Evolutionary conservation across 1,284 basidiomycete genomes (phyloP), one percentile per base, ranked within the genome.

Genomic region (Trichosporon sp.): DNA sequence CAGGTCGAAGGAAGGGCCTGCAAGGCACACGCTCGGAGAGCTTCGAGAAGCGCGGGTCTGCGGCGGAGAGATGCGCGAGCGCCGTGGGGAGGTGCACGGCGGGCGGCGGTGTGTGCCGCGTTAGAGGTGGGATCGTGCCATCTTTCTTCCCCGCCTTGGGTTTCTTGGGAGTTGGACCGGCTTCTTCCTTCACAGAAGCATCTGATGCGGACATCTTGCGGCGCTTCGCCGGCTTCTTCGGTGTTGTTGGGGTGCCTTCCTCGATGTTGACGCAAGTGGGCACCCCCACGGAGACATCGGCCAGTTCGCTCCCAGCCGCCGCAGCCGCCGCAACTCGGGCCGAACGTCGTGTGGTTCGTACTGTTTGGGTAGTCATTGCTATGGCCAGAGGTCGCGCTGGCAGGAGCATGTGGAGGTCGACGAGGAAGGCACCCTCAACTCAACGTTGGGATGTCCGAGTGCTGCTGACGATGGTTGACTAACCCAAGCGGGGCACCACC

Each of bases 71-170:
- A 79, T 96, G 92, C 12, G 84, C 73, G 78, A 90, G 91, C 0
- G 92, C 93, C 2, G 89, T 88, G 51, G 89, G 87, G 74, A 94
- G 90, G 19, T 88, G 87, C 84, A 96, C 95, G 2, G 75, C 8
- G 73, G 72, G 7, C 72, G 78, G 37, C 73, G 75, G 66, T 73
- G 75, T 40, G 51, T 38, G 51, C 46, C 48, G 64, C 11, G 63
- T 43, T 1, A 43, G 51, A 6, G 67, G 7, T 7, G 59, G 21
- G 67, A 54, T 32, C 48, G 56, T 65, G 38, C 61, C 63, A 26
- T 56, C 59, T 26, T 65, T 66, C 26, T 48, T 61, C 11, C 12
- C 32, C 4, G 67, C 59, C 6, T 64, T 63, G 4, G 48, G 40
- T 40, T 59, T 46, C 54, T 40, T 71, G 19, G 61, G 32, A 16